Conservation (phyloP, 108 stramenopile species). For the Nitzschia inconspicua region DNA sequence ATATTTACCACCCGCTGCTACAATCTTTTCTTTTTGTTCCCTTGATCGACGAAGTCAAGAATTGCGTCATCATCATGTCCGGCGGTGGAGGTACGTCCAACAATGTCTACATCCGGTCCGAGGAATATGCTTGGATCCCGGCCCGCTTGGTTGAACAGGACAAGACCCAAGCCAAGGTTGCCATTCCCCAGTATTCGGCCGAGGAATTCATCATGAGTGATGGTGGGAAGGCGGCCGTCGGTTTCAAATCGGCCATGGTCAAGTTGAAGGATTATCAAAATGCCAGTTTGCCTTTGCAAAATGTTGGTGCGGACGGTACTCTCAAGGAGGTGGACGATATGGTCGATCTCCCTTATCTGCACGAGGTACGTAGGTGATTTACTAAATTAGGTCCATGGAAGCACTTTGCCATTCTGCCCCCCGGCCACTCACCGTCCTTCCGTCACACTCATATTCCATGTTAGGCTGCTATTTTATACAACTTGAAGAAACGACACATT, state of each 20-base stretch:
- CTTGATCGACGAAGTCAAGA: too few species aligned
- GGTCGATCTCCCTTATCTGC: constrained; percentile 80
- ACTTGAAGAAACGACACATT: constrained; percentile 68
- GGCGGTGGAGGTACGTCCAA: constrained; percentile 28
- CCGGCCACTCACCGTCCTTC: background rate
- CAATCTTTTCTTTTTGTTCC: too few species aligned
- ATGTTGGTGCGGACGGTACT: constrained; percentile 32
- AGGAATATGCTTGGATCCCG: constrained; percentile 49
- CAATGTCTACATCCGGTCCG: constrained; percentile 37
- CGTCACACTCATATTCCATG: background rate
- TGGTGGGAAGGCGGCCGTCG: constrained; percentile 33
- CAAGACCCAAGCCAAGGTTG: constrained; percentile 30
- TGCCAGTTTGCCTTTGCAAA: constrained; percentile 57
- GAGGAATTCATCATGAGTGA: constrained; percentile 41
- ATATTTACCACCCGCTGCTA: too few species aligned
- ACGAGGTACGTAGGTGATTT: constrained; percentile 49
- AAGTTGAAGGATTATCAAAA: constrained; percentile 71
- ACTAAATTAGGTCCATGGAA: background rate
- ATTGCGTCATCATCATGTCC: too few species aligned
- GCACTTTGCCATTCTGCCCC: background rate
- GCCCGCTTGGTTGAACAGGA: constrained; percentile 40
- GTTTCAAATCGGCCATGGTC: constrained; percentile 42
- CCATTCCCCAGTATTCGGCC: constrained; percentile 33
- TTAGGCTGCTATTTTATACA: constrained; percentile 80
- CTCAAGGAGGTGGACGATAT: constrained; percentile 59